A percentile compares a stretch with the other conserved stretches of the same genome.
Conservation (phyloP, 2,329 filamentous ascomycete species). For the Cercospora sp. region DNA sequence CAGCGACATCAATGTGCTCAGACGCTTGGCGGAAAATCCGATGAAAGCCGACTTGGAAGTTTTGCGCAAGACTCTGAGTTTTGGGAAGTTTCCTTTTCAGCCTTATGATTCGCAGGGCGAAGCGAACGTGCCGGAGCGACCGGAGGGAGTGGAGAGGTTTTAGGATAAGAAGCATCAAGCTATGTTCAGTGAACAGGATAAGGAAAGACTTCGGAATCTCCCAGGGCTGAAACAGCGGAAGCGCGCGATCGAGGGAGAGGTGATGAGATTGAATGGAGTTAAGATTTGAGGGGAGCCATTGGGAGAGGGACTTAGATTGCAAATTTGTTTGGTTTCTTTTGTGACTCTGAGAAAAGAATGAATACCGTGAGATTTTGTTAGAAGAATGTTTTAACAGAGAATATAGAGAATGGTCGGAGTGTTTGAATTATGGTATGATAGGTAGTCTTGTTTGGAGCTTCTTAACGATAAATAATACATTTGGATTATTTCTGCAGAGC, state of each 20-base stretch:
- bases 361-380: not conserved
- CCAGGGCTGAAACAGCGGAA: not conserved
- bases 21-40: not conserved
- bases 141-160: not conserved
- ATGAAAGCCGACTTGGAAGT: not conserved
- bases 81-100: not conserved
- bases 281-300: not conserved
- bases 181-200: not conserved
- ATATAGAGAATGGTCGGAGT: not conserved
- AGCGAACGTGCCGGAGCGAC: not conserved
- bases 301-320: not conserved
- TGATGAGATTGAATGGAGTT: not conserved
- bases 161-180: not conserved
- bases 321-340: not conserved
- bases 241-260: not conserved
- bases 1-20: not conserved
- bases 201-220: not conserved
- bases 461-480: not conserved
- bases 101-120: not conserved
- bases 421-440: not conserved
- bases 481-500: not conserved
- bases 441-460: not conserved
- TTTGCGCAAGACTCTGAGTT: not conserved
- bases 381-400: not conserved
- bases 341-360: not conserved